A percentile compares a stretch with the other conserved stretches of the same genome.
phyloP scores from a whole-genome alignment of 169 alveolate genomes.

The Eimeria praecox region DNA sequence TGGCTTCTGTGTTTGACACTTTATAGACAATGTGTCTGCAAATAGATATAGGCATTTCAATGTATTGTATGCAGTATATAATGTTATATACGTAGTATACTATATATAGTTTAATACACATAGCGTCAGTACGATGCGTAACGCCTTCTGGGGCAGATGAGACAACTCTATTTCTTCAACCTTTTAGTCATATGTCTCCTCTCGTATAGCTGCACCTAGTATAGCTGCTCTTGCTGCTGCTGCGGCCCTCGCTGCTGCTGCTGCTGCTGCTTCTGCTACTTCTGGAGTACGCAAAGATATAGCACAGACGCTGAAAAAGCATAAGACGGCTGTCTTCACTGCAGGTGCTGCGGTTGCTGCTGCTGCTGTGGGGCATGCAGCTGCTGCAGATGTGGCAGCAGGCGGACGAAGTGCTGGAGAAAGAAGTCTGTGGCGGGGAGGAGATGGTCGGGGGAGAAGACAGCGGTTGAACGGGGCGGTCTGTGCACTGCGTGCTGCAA shows the following conservation, averaged over 20 bases:
- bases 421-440: slow-evolving; percentile 19
- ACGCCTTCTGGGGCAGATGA: background rate
- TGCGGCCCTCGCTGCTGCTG: background rate
- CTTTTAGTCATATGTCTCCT: background rate
- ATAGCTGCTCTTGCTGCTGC: slow-evolving; percentile 5
- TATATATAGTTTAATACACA: background rate
- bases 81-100: no score
- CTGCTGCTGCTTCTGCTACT: background rate
- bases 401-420: slow-evolving; percentile 22
- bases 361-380: slow-evolving; percentile 10
- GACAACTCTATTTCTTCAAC: background rate
- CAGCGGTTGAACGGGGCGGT: slow-evolving; percentile 62
- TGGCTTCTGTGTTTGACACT: no score
- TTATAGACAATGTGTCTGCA: no score
- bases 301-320: no score
- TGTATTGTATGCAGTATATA: no score
- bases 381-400: slow-evolving; percentile 57
- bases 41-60: no score
- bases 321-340: background rate
- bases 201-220: background rate
- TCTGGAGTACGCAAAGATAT: no score
- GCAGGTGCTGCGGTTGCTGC: background rate
- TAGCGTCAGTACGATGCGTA: background rate
- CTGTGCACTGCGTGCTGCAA: slow-evolving; percentile 58
- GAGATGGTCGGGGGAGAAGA: slow-evolving; percentile 9